Evolutionary conservation across 345 rosid genomes (phyloP), one percentile per base, ranked within the genome.

Genomic region (Combretum micranthum): DNA sequence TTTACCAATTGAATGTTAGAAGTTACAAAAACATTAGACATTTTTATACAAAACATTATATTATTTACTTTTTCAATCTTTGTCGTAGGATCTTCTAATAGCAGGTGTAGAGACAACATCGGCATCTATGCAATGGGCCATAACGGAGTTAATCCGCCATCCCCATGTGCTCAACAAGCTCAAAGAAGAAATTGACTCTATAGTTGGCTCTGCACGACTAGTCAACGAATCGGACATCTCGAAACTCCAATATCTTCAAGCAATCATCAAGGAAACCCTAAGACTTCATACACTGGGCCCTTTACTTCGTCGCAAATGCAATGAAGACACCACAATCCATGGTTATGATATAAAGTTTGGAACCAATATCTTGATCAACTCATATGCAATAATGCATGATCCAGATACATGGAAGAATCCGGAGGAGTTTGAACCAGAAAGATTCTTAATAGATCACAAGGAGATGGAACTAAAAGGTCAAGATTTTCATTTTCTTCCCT

Each of bases 221-320:
- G 65, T 77, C 23, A 55, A 66, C 13, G 81, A 77, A 62, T 57
- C 76, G 15, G 81, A 77, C 64, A 54, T 77, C 61, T 67, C 71
- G 46, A 64, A 52, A n/a, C 71, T 77, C 43, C 78, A 73, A 47
- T 73, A 64, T 72, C 62, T 77, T 16, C 73, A 61, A 53, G 71
- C 75, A 10, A 47, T 73, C n/a, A 56, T 77, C 18, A 77, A 73
- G 57, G 81, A 77, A 63, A 77, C 71, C 10, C 66, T 77, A 13
- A 61, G 81, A 59, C 20, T 64, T 17, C 73, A 72, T 48, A 71
- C 77, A 20, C 65, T 75, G 4, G 81, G 78, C 16, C 69, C 81
- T 3, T 37, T 77, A 42, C 73, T 70, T 43, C 73, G 78, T 8
- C 64, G 81, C 49, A 56, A 56, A 50, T 63, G 68, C 71, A 66